Conservation (phyloP, 306 rosid species). For the Gynostemma pentaphyllum region DNA sequence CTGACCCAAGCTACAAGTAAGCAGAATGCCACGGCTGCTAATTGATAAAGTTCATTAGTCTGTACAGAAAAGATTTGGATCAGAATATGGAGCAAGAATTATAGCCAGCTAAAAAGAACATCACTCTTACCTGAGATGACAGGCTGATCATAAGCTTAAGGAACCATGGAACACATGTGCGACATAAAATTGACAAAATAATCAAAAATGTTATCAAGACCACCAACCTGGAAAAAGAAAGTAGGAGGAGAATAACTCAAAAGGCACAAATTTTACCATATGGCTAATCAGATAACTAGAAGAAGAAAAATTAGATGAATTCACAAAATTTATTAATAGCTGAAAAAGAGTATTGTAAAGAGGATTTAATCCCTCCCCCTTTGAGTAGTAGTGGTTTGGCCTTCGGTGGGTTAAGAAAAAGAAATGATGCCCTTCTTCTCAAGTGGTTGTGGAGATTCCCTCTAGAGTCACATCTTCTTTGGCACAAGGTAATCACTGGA, state of each 20-base stretch:
- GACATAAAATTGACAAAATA: slow-evolving; percentile 58
- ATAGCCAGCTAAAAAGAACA: slow-evolving; percentile 12
- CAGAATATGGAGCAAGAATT: slow-evolving; percentile 8
- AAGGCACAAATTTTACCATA: neutral
- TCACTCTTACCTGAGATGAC: slow-evolving; percentile 66
- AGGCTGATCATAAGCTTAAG: slow-evolving; percentile 94
- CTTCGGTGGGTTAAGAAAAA: too few species aligned
- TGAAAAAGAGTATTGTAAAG: too few species aligned
- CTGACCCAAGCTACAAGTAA: slow-evolving; percentile 94
- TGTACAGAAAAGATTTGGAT: slow-evolving; percentile 27
- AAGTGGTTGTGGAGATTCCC: too few species aligned
- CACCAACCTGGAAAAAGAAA: slow-evolving; percentile 54
- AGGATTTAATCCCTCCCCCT: too few species aligned
- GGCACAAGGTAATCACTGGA: too few species aligned
- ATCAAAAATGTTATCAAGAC: slow-evolving; percentile 55
- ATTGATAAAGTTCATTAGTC: slow-evolving; percentile 95
- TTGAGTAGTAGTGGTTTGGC: too few species aligned
- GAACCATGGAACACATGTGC: slow-evolving; percentile 83
- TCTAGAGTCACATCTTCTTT: too few species aligned
- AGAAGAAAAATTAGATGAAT: too few species aligned
- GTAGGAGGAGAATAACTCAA: slow-evolving; percentile 7
- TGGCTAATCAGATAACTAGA: neutral
- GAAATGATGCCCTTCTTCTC: too few species aligned
- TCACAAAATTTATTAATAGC: too few species aligned
- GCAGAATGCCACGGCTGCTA: slow-evolving; percentile 96